These are phyloP conservation scores for Poa pratensis DNA, from an alignment of 176 grass and related monocot species.

Conservation along the genomic window DNA sequence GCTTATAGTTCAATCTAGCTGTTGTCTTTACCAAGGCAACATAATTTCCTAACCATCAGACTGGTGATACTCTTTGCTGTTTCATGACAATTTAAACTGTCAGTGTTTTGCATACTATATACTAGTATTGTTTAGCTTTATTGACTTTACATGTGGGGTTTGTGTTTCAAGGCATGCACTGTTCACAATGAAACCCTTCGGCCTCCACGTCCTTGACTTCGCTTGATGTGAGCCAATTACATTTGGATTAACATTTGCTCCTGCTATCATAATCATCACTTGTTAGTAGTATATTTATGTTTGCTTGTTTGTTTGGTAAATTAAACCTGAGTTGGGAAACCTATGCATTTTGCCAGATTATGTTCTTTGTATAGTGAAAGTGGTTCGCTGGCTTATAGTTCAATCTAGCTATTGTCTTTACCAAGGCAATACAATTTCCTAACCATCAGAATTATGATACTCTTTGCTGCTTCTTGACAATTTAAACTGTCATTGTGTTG, in stretches of 20 bases:
- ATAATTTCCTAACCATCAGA: background rate
- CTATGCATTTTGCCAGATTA: background rate
- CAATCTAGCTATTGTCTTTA: background rate
- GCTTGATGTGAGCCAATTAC: background rate
- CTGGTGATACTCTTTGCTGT: background rate
- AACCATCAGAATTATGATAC: background rate
- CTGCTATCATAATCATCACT: background rate
- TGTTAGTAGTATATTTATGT: background rate
- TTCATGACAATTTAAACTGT: background rate
- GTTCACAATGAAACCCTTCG: background rate
- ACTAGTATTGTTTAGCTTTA: conserved; percentile 29
- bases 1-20: background rate
- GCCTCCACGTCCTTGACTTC: background rate
- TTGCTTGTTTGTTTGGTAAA: background rate
- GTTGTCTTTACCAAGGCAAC: background rate
- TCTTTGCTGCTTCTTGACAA: background rate
- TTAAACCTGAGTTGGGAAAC: background rate
- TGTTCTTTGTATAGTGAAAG: background rate
- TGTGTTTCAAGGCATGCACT: background rate
- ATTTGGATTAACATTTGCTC: background rate
- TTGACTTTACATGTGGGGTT: background rate
- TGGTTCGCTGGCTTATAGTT: background rate
- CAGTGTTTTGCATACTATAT: background rate
- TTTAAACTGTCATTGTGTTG: background rate
- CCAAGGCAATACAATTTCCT: background rate